Percentiles rank a stretch among this genome's conserved stretches.
phyloP scores from a whole-genome alignment of 257 asterid species.

The Nicotiana obtusifolia region DNA sequence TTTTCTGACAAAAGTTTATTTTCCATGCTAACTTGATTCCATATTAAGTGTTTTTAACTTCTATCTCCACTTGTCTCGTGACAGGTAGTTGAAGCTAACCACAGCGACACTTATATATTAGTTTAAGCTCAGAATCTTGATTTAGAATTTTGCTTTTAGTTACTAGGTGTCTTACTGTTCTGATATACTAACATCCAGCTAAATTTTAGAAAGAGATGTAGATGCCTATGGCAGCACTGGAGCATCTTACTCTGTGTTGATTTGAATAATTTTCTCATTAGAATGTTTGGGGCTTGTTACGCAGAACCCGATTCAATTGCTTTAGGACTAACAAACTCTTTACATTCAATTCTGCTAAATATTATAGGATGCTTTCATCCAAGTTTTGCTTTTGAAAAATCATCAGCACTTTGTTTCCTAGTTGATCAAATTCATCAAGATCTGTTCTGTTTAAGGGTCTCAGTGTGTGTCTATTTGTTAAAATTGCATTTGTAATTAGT shows the following conservation, averaged over 20 bases:
- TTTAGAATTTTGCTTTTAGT: constrained; percentile 4
- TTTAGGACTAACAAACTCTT: background rate
- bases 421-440: background rate
- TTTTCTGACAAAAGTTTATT: constrained; percentile 26
- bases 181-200: constrained; percentile 22
- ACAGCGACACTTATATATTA: constrained; percentile 23
- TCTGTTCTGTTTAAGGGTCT: background rate
- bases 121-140: constrained; percentile 22
- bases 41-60: constrained; percentile 25
- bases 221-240: background rate
- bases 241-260: background rate
- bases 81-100: constrained; percentile 53
- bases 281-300: background rate
- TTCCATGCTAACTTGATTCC: constrained; percentile 35
- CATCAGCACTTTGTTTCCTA: background rate
- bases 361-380: background rate
- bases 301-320: background rate
- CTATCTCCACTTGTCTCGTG: constrained; percentile 29
- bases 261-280: background rate
- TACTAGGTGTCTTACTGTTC: constrained; percentile 22
- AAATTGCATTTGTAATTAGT: background rate
- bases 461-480: background rate
- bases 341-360: background rate
- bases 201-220: background rate
- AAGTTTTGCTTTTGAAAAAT: background rate